Percentiles rank a stretch among this genome's conserved stretches.
These are phyloP conservation scores for Apiospora phragmitis DNA, from an alignment of 2,329 filamentous ascomycete genomes.

Conservation along the genomic window DNA sequence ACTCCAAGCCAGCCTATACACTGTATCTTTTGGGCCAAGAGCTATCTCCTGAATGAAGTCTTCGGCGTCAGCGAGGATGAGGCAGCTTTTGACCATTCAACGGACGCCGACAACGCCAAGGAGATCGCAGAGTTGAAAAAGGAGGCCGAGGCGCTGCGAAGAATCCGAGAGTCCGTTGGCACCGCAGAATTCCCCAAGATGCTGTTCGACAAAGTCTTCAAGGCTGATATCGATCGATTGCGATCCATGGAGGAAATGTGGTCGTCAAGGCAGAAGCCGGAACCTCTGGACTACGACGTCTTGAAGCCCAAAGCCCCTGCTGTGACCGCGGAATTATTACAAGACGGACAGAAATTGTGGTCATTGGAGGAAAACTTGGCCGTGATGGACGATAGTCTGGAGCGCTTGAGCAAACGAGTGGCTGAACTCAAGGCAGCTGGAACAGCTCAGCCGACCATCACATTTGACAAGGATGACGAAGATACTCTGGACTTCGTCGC, in stretches of 20 bases:
- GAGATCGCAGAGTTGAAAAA: constrained; percentile 87
- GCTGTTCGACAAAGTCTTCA: constrained; percentile 93
- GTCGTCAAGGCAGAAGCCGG: constrained; percentile 77
- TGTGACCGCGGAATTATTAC: constrained; percentile 54
- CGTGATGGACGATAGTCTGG: constrained; percentile 83
- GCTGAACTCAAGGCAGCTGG: constrained; percentile 57
- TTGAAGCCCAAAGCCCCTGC: constrained; percentile 54
- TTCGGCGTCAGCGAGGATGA: constrained; percentile 92
- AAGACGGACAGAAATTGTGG: constrained; percentile 77
- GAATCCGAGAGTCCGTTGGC: constrained; percentile 79
- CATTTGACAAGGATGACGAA: constrained; percentile 95
- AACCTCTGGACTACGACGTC: constrained; percentile 68
- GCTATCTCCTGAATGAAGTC: constrained; percentile 91
- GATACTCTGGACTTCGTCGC: constrained; percentile 95
- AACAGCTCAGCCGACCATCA: constrained; percentile 64
- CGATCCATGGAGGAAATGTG: constrained; percentile 94
- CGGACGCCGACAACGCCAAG: constrained; percentile 77
- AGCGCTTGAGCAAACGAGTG: constrained; percentile 73
- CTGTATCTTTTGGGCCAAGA: constrained; percentile 98
- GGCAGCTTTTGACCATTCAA: constrained; percentile 74
- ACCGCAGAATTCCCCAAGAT: constrained; percentile 73
- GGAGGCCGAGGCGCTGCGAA: constrained; percentile 81
- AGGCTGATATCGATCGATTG: constrained; percentile 78
- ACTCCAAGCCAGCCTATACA: constrained; percentile 96
- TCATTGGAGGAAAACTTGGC: constrained; percentile 78